Conservation (phyloP, 768 basidiomycete genomes). For the Dendrothele bispora region DNA sequence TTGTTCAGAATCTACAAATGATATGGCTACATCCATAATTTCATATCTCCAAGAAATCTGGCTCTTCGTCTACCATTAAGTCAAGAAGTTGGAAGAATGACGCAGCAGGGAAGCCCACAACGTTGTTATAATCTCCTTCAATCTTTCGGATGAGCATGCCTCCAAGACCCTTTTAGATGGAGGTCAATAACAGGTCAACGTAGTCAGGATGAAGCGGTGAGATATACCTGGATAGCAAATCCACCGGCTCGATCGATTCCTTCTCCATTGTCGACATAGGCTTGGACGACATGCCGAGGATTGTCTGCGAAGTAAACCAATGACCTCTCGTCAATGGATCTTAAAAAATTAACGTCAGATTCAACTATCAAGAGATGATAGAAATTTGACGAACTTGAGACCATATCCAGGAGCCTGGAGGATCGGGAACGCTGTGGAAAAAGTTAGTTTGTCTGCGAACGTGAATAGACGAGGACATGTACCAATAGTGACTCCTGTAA, state of each 20-base stretch:
- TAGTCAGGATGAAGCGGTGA: neutral
- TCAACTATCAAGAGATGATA: neutral
- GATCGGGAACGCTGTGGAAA: slow-evolving; percentile 63
- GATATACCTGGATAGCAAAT: slow-evolving; percentile 84
- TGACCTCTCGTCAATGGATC: slow-evolving; percentile 81
- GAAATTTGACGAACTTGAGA: slow-evolving; percentile 48
- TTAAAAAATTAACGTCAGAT: slow-evolving; percentile 23
- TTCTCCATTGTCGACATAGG: slow-evolving; percentile 85
- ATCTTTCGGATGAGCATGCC: slow-evolving; percentile 80
- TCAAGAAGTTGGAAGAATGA: slow-evolving; percentile 80
- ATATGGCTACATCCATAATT: no score
- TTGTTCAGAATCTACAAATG: no score
- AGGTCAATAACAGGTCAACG: neutral
- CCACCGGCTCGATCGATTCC: slow-evolving; percentile 90
- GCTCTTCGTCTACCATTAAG: slow-evolving; percentile 69
- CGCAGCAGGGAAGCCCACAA: slow-evolving; percentile 89
- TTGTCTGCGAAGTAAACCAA: slow-evolving; percentile 77
- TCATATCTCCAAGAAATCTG: slow-evolving; percentile 63
- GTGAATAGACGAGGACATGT: slow-evolving; percentile 17
- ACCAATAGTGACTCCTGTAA: slow-evolving; percentile 89
- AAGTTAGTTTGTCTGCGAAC: neutral
- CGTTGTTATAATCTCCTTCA: slow-evolving; percentile 88
- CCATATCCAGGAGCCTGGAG: slow-evolving; percentile 75
- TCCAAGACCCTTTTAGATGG: slow-evolving; percentile 63
- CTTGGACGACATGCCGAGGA: slow-evolving; percentile 55